Evolutionary conservation across 306 rosid genomes (phyloP), one percentile per base, ranked within the genome.

Genomic region (Lagenaria siceraria): DNA sequence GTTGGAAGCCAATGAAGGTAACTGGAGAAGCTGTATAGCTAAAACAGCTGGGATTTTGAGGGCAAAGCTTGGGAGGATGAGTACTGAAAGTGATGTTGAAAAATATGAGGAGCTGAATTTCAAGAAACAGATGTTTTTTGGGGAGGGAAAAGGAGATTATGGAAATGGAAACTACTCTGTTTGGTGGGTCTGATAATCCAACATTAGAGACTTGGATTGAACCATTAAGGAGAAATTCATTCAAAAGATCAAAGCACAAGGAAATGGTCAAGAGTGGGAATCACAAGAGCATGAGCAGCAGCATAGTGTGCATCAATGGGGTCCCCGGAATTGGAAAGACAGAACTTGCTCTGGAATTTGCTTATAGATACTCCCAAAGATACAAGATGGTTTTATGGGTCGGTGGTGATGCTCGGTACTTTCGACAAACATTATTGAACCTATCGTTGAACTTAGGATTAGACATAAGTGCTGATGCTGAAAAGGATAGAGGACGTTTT

Each of bases 331-430:
- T 87, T 78, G 97, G 98, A 27, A 93, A 93, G 83, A 89, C 97
- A 10, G 98, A 93, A 81, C 82, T 93, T 51, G 93, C 92, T 0
- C 80, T 91, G 48, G 98, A 93, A 66, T 93, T 87, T 73, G 92
- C 96, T 73, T 84, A 91, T 40, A 85, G 90, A 80, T 88, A 87
- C 61, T 77, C 84, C 61, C 97, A 89, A 76, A 86, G 91, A 76
- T 93, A 93, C 77, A 91, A 87, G 83, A 90, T 87, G 96, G 93
- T 93, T 13, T 76, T 93, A 86, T 93, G 98, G 98, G 87, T 91
- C 49, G 91, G 93, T 68, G 98, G 98, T 43, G 97, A 91, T 75
- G 92, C 90, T 78, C 79, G 91, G 66, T 87, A 91, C 59, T 87
- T 93, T 29, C 85, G 96, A 86, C 96, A 88, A 77, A 91, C 88